phyloP scores from a whole-genome alignment of 1,139 yeast genomes.

The Blastobotrys petasosporus region DNA sequence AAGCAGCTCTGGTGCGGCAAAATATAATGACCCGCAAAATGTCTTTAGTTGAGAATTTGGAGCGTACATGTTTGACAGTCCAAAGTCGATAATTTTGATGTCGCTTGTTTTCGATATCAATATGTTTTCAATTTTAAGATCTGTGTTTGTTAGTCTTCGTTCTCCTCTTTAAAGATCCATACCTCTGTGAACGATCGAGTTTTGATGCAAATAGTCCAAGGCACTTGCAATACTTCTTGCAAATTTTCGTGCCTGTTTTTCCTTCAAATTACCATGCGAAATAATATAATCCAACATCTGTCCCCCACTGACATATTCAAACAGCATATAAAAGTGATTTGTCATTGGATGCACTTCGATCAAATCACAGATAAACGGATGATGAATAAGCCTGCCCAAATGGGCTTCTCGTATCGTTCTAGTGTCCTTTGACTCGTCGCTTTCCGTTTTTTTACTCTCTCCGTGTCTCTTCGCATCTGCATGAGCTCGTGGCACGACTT shows the following conservation, averaged over 20 bases:
- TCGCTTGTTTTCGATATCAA: conserved; percentile 93
- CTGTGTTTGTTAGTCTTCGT: conserved; percentile 32
- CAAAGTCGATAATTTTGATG: conserved; percentile 92
- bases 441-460: conserved; percentile 66
- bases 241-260: conserved; percentile 88
- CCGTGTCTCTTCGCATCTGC: conserved; percentile 41
- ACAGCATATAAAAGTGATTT: conserved; percentile 92
- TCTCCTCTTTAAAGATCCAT: not conserved
- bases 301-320: conserved; percentile 96
- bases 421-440: conserved; percentile 85
- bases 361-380: conserved; percentile 86
- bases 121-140: conserved; percentile 91
- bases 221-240: conserved; percentile 97
- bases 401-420: conserved; percentile 95
- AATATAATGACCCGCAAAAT: conserved; percentile 94
- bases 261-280: conserved; percentile 91
- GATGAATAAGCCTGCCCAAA: conserved; percentile 79
- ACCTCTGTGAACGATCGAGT: conserved; percentile 83
- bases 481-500: conserved; percentile 57
- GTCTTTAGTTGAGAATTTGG: conserved; percentile 73
- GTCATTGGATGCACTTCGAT: conserved; percentile 97
- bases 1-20: conserved; percentile 96
- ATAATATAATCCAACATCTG: conserved; percentile 97
- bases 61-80: conserved; percentile 81
- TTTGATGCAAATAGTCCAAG: conserved; percentile 84